Percentiles rank a stretch among this genome's conserved stretches.
Evolutionary conservation across 202 grass and related monocot genomes (phyloP).

Genomic region (Schoenoplectus tabernaemontani): DNA sequence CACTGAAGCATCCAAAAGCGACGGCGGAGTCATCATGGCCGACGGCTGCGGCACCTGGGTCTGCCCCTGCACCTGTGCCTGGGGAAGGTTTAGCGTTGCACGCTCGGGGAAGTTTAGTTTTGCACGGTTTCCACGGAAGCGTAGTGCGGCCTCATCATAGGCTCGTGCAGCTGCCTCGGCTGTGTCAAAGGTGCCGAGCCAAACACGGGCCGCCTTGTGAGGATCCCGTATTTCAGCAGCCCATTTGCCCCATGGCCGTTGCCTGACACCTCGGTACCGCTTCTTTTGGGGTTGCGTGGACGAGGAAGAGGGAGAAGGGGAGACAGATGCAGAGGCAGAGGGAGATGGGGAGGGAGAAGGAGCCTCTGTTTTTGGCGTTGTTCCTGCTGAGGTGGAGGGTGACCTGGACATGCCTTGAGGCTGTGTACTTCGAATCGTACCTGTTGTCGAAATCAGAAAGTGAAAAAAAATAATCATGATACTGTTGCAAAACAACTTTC

Average conservation of each 20-base stretch:
- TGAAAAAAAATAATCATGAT: background rate
- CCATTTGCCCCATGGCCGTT: constrained; percentile 47
- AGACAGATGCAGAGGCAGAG: background rate
- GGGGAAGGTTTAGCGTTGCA: background rate
- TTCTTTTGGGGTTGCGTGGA: constrained; percentile 3
- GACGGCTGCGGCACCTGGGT: background rate
- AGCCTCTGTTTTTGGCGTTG: background rate
- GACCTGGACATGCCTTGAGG: background rate
- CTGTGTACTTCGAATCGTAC: background rate
- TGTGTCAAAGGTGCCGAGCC: constrained; percentile 45
- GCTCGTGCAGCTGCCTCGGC: constrained; percentile 41
- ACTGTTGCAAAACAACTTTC: no score
- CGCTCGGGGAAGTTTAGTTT: constrained; percentile 44
- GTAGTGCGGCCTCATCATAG: constrained; percentile 39
- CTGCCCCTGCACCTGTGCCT: background rate
- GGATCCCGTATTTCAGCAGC: constrained; percentile 47
- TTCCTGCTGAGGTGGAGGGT: background rate
- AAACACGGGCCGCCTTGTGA: constrained; percentile 39
- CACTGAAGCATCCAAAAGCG: background rate
- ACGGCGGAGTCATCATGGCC: background rate
- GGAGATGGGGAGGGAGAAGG: background rate
- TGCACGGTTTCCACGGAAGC: constrained; percentile 36
- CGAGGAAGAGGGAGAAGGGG: constrained; percentile 1
- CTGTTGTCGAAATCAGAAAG: constrained; percentile 1
- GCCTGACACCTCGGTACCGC: constrained; percentile 34